These are phyloP conservation scores for Chrysoporthe deuterocubensis DNA, from an alignment of 2,329 filamentous ascomycete species.

Conservation along the genomic window DNA sequence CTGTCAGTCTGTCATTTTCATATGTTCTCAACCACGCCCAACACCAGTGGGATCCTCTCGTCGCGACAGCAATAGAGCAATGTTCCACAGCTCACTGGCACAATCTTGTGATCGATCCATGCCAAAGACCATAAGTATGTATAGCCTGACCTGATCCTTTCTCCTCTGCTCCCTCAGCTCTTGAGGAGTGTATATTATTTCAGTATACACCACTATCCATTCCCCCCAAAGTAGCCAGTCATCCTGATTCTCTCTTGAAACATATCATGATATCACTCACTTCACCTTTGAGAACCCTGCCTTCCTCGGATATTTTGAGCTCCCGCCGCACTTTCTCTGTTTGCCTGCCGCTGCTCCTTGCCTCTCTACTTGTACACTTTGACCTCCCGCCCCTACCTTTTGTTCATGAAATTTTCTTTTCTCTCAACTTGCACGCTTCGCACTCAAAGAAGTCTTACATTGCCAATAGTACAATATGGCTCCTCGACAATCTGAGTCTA, in stretches of 20 bases:
- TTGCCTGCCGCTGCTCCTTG: background rate
- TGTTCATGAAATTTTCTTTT: background rate
- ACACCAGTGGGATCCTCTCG: background rate
- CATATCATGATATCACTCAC: no score
- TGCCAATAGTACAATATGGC: background rate
- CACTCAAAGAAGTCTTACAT: background rate
- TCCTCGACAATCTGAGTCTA: background rate
- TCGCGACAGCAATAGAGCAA: background rate
- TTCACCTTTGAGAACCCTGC: no score
- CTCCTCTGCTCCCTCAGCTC: no score
- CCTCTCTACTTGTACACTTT: background rate
- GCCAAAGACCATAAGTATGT: no score
- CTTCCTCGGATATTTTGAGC: no score
- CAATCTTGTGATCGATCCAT: background rate
- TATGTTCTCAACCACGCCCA: background rate
- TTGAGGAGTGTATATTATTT: no score
- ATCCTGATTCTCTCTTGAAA: no score
- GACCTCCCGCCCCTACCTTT: background rate
- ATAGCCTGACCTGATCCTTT: background rate
- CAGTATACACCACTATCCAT: no score
- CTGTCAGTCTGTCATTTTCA: background rate
- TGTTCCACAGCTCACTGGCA: background rate
- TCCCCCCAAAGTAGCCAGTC: no score
- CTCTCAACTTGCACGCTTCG: background rate
- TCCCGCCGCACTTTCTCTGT: no score